These are phyloP conservation scores for Elymus sibiricus DNA, from an alignment of 176 grass and related monocot species.

Conservation along the genomic window DNA sequence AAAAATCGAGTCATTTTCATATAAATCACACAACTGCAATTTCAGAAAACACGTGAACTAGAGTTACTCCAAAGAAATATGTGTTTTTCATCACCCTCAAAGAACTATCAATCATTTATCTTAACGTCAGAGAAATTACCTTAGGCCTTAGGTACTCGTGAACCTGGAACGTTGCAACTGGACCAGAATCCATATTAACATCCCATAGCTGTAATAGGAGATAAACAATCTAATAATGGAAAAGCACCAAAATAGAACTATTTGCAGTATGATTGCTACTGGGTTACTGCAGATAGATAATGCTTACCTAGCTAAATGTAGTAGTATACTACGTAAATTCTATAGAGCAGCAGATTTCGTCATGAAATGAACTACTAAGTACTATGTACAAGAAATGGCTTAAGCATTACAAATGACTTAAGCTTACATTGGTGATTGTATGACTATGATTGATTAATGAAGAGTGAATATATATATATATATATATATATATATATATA, in stretches of 20 bases:
- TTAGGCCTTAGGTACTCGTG: constrained; percentile 96
- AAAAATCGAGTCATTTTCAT: constrained; percentile 98
- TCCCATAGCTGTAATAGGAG: constrained; percentile 81
- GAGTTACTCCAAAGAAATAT: not conserved
- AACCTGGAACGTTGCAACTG: constrained; percentile 88
- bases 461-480: not conserved
- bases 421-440: too few species aligned
- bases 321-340: not conserved
- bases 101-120: constrained; percentile 22
- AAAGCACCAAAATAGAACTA: not conserved
- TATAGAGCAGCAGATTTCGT: not conserved
- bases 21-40: constrained; percentile 94
- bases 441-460: not conserved
- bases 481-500: not conserved
- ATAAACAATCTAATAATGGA: constrained; percentile 13
- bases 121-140: constrained; percentile 56
- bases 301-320: not conserved
- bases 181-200: constrained; percentile 89
- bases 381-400: not conserved
- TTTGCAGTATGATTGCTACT: not conserved
- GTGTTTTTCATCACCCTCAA: not conserved
- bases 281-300: constrained; percentile 22
- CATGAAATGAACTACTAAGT: not conserved
- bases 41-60: constrained; percentile 33
- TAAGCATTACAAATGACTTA: not conserved